Evolutionary conservation across 306 rosid species (phyloP), one percentile per base, ranked within the genome.

Genomic region (Lotus japonicus): DNA sequence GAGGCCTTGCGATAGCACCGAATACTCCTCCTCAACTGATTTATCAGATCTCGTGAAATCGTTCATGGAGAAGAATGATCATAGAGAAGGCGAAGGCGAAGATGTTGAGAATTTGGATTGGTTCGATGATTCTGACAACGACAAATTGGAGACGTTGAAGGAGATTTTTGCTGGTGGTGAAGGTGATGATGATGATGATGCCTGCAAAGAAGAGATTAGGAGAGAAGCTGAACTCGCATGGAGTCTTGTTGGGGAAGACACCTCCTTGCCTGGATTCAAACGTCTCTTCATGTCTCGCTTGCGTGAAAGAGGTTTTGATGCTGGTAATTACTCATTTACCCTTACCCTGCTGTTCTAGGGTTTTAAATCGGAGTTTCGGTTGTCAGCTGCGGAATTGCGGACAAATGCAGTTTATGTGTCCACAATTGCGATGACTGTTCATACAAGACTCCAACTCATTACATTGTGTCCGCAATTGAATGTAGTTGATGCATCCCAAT

Each of bases 31-130:
- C 26, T 67, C 70, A 4, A 15, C 80, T 2, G 88, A 90, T 73
- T 82, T 90, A 41, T 90, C 87, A 14, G 85, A 84, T 72, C 89
- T 94, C 2, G 97, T 94, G 16, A 78, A 87, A 5, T 94, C 99
- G 7, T 94, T 86, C 61, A 84, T 94, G 38, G 95, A 90, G 68
- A 83, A 79, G 28, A 26, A 31, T 31, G 36, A 31, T n/a, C n/a
- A n/a, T 2, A 31, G 52, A 4, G 46, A 11, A 3, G 74, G 16
- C 2, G 71, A 5, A 2, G 52, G 23, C 2, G 80, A 46, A 4
- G 57, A 68, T 38, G 11, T 7, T 38, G 42, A 38, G 42, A 38
- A 38, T 38, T 38, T 42, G 38, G 76, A 55, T 2, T 67, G 67
- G 31, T 79, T 79, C 33, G 79, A 78, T 68, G 79, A 78, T 68